Base-by-base conservation (phyloP, 805 yeast genomes). In the Sugiyamaella valdiviana region DNA sequence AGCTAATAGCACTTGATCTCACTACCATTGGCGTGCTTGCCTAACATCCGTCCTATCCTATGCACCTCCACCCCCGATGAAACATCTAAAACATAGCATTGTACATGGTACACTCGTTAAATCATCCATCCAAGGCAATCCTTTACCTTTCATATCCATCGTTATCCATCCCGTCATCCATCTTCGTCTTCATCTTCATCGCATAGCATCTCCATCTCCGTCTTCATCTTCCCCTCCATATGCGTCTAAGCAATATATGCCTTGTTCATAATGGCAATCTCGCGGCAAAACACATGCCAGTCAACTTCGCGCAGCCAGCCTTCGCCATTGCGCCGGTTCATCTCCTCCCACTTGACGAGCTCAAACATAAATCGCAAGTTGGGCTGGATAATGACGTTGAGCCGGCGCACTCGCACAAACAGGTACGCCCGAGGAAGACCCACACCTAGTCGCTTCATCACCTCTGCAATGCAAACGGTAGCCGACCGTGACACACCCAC, bases 401-500 rank as follows among this genome's bases (percentile, higher is more conserved):
- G 74, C 46, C 98, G 72, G 45, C 96, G 72, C 2, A 88, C 96
- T 38, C 97, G 73, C n/a, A 89, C 96, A 66, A 74, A 88, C 39
- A 90, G 66, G 60, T 90, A 91, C 0, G 98, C 96, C 26, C 82
- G 71, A 1, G 93, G 81, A 23, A 91, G 68, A 39, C 79, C 77
- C 46, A 87, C 69, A 14, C 77, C 67, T 46, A 85, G 66, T 37
- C 95, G 68, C 56, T 79, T 77, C 96, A 91, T 90, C 36, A 87
- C 91, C 62, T 89, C 97, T 1, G 96, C 96, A 56, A 91, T 91
- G 57, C 95, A 91, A 9, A 91, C 95, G 0, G 97, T 87, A 0
- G 97, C 98, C 2, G 95, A 86, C 48, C 98, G 71, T 0, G 96
- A 86, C 2, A 91, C 98, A 0, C 98, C 98, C 42, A 88, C 97